Conservation (phyloP, 2,329 filamentous ascomycete species). For the Fusarium praegraminearum region DNA sequence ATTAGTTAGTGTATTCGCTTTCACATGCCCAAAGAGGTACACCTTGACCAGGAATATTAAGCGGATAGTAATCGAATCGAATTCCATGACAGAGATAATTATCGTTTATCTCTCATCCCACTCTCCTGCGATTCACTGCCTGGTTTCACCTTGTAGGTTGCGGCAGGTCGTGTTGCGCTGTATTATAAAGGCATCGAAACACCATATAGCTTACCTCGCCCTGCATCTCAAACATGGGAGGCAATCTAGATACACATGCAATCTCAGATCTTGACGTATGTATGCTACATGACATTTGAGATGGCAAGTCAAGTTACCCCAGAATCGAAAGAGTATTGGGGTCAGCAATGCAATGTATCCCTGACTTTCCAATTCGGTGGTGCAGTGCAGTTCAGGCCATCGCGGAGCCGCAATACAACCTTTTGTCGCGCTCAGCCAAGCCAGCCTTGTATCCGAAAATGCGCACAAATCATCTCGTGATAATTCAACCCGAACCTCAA, state of each 20-base stretch:
- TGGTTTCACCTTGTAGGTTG: slow-evolving; percentile 9
- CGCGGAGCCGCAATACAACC: slow-evolving; percentile 38
- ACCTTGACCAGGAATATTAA: background rate
- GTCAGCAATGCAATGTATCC: slow-evolving; percentile 5
- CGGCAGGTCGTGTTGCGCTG: background rate
- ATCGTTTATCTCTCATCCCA: slow-evolving; percentile 31
- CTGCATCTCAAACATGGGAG: background rate
- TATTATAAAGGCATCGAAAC: background rate
- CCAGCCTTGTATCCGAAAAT: slow-evolving; percentile 16
- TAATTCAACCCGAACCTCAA: slow-evolving; percentile 5
- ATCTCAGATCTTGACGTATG: slow-evolving; percentile 34
- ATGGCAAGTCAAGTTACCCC: slow-evolving; percentile 17
- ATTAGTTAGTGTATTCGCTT: slow-evolving; percentile 29
- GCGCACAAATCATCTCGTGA: slow-evolving; percentile 4
- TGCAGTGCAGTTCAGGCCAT: background rate
- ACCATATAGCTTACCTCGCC: background rate
- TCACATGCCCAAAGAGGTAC: slow-evolving; percentile 15
- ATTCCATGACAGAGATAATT: slow-evolving; percentile 29
- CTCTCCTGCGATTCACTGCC: slow-evolving; percentile 9
- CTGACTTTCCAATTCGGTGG: background rate
- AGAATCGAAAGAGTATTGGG: slow-evolving; percentile 7
- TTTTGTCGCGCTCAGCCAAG: slow-evolving; percentile 2
- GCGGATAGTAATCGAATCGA: slow-evolving; percentile 37
- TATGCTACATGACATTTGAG: slow-evolving; percentile 4
- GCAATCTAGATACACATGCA: slow-evolving; percentile 12